These are phyloP conservation scores for Botrytis medusae DNA, from an alignment of 2,329 filamentous ascomycete genomes.

Conservation along the genomic window DNA sequence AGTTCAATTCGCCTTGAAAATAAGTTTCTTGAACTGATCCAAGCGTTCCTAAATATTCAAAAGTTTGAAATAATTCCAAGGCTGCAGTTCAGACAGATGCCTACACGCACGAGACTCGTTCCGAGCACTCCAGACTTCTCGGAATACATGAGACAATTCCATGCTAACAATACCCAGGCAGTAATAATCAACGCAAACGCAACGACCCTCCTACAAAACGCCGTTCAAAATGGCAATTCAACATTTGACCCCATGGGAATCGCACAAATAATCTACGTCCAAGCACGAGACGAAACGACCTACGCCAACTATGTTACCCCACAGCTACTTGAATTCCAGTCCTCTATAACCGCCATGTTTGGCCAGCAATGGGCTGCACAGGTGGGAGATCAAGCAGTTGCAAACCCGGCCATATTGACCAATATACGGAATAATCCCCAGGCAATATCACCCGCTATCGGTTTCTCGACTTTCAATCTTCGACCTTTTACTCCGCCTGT, in stretches of 20 bases:
- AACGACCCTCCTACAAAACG: conserved; percentile 55
- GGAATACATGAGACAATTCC: rapidly evolving
- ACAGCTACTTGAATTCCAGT: conserved; percentile 23
- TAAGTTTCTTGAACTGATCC: neutral
- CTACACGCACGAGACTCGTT: neutral
- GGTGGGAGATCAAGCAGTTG: conserved; percentile 34
- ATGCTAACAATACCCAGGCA: conserved; percentile 43
- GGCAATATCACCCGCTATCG: conserved; percentile 55
- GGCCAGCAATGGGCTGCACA: conserved; percentile 17
- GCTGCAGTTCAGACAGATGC: neutral
- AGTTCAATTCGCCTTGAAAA: neutral
- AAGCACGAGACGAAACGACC: conserved; percentile 56
- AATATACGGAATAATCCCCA: conserved; percentile 52
- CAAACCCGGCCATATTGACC: conserved; percentile 40
- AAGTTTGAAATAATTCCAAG: neutral
- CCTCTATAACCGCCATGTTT: neutral
- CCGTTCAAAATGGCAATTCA: conserved; percentile 54
- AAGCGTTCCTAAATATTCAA: neutral
- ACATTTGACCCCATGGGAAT: conserved; percentile 61
- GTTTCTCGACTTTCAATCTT: conserved; percentile 56
- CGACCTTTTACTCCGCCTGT: conserved; percentile 57
- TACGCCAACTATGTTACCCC: conserved; percentile 55
- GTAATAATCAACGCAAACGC: conserved; percentile 64
- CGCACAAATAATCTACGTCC: conserved; percentile 55
- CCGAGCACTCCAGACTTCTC: neutral